Evolutionary conservation across 139 green algal genomes (phyloP), one percentile per base, ranked within the genome.

Genomic region (Picochlorum sp.): DNA sequence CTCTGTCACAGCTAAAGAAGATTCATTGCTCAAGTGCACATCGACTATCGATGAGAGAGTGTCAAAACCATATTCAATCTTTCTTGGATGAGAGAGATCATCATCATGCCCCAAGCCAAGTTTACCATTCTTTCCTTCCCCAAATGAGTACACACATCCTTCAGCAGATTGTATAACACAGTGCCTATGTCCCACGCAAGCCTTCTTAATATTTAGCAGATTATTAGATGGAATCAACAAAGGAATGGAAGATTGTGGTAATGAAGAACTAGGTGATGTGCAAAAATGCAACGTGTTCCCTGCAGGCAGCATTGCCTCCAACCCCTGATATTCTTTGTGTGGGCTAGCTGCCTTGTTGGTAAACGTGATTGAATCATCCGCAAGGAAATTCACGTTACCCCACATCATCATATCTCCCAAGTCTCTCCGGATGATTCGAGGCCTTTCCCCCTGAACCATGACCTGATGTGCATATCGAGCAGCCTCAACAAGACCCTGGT

Each of bases 141-240:
- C 84, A 79, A 81, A 87, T 0, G 75, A 78, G 71, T 86, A 89
- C 52, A 88, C 50, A 70, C 81, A 78, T 1, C 84, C 82, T 5
- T 71, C 57, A 2, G 67, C 67, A 24, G 82, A 85, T 16, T 86
- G 54, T 13, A 88, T 63, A 10, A 72, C 71, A 4, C 70, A 80
- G 56, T 89, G 82, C n/a, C 70, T 66, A 34, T 65, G 16, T 30
- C 77, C 65, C 44, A 79, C 65, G 11, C 71, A 67, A 7, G 72
- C 47, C 65, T 63, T n/a, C 38, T 15, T 21, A 23, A 86, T 74
- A 45, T 66, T 45, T 20, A 66, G 34, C 15, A 44, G 18, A 8
- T 44, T 26, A 45, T 66, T 66, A 0, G 24, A 37, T 28, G 37
- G 34, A 24, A 66, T 41, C 20, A 45, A 26, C 14, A n/a, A 5